Conservation (phyloP, 176 grass and related monocot species). For the Ampelocalamus luodianensis region DNA sequence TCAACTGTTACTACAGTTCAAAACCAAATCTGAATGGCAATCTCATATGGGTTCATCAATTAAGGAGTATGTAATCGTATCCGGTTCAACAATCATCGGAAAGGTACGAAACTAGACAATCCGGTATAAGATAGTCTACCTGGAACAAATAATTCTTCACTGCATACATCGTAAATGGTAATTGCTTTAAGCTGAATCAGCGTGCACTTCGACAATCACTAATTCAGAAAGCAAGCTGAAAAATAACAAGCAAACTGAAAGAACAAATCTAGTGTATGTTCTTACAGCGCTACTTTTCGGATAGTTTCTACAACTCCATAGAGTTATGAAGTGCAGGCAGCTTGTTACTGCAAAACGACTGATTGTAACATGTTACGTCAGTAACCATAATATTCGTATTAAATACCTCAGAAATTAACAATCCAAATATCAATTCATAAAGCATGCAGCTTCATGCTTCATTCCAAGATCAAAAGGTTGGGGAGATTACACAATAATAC, state of each 20-base stretch:
- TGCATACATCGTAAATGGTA: background rate
- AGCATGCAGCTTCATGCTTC: background rate
- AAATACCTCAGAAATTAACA: background rate
- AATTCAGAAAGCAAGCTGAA: constrained; percentile 24
- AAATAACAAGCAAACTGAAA: background rate
- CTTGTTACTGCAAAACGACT: constrained; percentile 9
- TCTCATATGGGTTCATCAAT: background rate
- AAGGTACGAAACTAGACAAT: background rate
- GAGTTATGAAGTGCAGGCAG: background rate
- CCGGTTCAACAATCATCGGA: background rate
- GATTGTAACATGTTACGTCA: background rate
- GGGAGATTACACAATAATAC: background rate
- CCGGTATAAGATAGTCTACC: background rate
- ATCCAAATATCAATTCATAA: background rate
- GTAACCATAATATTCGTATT: background rate
- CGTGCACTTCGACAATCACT: background rate
- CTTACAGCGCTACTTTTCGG: background rate
- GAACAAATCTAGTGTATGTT: constrained; percentile 10
- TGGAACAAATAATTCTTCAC: constrained; percentile 7
- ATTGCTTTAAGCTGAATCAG: constrained; percentile 13
- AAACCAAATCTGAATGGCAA: background rate
- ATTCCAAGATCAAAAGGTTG: background rate
- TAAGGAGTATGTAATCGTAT: background rate
- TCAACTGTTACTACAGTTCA: background rate
- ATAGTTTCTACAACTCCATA: background rate